Evolutionary conservation across 768 basidiomycete species (phyloP), one percentile per base, ranked within the genome.

Genomic region (Calocera cornea): DNA sequence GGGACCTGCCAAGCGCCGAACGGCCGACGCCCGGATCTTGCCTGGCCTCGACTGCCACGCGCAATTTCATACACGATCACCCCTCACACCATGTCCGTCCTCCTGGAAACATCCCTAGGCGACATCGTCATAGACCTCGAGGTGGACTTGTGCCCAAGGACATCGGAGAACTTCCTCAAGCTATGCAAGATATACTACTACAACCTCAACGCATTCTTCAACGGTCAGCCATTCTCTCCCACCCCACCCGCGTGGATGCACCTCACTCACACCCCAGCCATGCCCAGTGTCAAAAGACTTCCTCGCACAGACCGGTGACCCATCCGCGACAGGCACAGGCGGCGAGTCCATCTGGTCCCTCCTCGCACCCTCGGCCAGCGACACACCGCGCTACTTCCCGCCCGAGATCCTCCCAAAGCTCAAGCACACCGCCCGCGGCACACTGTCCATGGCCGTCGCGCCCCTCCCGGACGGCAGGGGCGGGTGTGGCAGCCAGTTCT

Each of bases 121-220:
- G 97, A 99, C 78, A 82, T 99, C 67, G 92, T 98, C 68, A 92
- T 98, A 73, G 97, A 98, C 77, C 82, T 99, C 44, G 92, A 97
- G 76, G 87, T 90, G 33, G 92, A 94, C 8, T 80, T 81, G 41
- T 97, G 95, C 77, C 97, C 97, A 1, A 87, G 85, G 77, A 90
- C 87, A 65, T 94, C 89, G 78, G 86, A 92, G 76, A 99, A 98
- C 81, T 98, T 98, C 74, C 84, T 99, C 67, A 99, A 99, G 77
- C 81, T 99, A 67, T 97, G 94, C 80, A 98, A 97, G 80, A 82
- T 91, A 68, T 97, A 97, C 76, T 95, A 95, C 76, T 98, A 95
- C 81, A 95, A 95, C 75, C 79, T 97, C 69, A 92, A 94, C 75
- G 92, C 92, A 0, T 99, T 99, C 80, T 98, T 98, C 83, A 97